A percentile compares a stretch with the other conserved stretches of the same genome.
These are phyloP conservation scores for Voacanga thouarsii DNA, from an alignment of 257 asterid genomes.

Conservation along the genomic window DNA sequence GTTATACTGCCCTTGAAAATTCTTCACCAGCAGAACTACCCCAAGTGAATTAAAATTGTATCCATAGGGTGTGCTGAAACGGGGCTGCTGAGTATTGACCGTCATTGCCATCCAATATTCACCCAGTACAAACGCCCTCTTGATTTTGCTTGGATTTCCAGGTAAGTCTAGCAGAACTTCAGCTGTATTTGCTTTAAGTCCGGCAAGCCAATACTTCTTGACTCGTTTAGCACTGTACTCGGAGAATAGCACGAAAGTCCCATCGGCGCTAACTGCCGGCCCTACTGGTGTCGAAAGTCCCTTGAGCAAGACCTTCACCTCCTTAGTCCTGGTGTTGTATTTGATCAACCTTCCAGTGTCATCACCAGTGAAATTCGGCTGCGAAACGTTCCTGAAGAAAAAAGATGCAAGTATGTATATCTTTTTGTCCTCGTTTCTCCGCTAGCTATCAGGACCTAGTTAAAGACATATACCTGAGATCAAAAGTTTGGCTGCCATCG, in stretches of 20 bases:
- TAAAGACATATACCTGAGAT: slow-evolving; percentile 16
- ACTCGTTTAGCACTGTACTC: slow-evolving; percentile 32
- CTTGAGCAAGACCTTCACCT: slow-evolving; percentile 23
- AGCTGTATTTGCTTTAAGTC: slow-evolving; percentile 32
- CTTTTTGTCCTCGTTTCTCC: too few species aligned
- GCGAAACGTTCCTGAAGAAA: slow-evolving; percentile 13
- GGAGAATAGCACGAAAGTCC: slow-evolving; percentile 28
- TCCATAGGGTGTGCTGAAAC: not conserved
- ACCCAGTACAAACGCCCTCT: slow-evolving; percentile 29
- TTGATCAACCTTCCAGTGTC: slow-evolving; percentile 36
- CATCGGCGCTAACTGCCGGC: slow-evolving; percentile 32
- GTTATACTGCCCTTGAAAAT: not conserved
- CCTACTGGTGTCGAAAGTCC: slow-evolving; percentile 41
- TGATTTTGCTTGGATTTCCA: slow-evolving; percentile 41
- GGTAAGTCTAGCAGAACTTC: slow-evolving; percentile 27
- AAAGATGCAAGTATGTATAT: too few species aligned
- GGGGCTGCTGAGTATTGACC: not conserved
- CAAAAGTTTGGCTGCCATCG: not conserved
- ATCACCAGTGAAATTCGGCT: slow-evolving; percentile 7
- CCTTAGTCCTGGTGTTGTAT: slow-evolving; percentile 30
- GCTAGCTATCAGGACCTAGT: too few species aligned
- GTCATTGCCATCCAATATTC: slow-evolving; percentile 44
- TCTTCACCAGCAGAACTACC: not conserved
- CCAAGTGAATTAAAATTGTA: not conserved
- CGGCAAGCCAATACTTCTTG: slow-evolving; percentile 34